phyloP scores from a whole-genome alignment of 345 rosid genomes.

The Rhodamnia argentea region DNA sequence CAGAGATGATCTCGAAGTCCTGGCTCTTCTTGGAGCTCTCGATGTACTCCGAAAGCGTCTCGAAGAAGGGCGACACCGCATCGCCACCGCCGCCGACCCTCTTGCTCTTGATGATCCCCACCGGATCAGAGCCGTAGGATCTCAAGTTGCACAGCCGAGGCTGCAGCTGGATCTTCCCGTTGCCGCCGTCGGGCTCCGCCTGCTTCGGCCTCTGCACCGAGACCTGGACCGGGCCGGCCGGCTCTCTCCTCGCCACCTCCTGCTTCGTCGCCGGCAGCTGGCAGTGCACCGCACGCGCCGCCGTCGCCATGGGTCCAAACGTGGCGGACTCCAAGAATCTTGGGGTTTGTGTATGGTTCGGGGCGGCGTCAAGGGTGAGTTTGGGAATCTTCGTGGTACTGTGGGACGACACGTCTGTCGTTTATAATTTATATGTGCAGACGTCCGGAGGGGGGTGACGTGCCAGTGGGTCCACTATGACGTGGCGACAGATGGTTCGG shows the following conservation, averaged over 20 bases:
- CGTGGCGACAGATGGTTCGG: background rate
- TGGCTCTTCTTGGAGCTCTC: conserved; percentile 88
- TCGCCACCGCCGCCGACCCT: conserved; percentile 23
- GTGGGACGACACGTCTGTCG: background rate
- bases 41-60: conserved; percentile 67
- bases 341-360: background rate
- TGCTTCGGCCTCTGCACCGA: conserved; percentile 24
- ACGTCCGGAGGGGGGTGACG: background rate
- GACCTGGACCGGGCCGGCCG: conserved; percentile 6
- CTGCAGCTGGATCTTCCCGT: conserved; percentile 60
- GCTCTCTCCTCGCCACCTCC: conserved; percentile 7
- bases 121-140: conserved; percentile 60
- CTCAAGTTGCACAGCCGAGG: conserved; percentile 83
- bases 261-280: conserved; percentile 7
- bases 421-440: background rate
- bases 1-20: conserved; percentile 84
- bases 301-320: conserved; percentile 37
- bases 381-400: background rate
- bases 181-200: conserved; percentile 26
- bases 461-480: background rate
- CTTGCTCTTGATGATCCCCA: conserved; percentile 25
- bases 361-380: background rate
- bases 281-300: conserved; percentile 36
- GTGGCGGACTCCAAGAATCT: background rate
- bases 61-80: conserved; percentile 48